Evolutionary conservation across 2,329 filamentous ascomycete genomes (phyloP).

Genomic region (Trichoderma hamatum): DNA sequence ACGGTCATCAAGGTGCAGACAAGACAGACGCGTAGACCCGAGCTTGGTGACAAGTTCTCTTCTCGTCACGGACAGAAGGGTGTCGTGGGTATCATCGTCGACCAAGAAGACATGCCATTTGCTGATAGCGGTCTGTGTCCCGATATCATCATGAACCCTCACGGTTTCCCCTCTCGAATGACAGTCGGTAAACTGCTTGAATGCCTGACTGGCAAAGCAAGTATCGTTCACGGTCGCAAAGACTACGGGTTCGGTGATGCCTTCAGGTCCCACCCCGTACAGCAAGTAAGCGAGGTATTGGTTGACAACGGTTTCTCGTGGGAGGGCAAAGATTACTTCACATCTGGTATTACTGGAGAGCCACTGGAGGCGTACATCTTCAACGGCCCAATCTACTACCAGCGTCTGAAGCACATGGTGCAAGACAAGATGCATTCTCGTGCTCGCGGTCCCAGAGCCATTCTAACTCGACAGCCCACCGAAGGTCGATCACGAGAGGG

Average conservation of each 20-base stretch:
- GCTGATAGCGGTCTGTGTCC: constrained; percentile 87
- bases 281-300: constrained; percentile 85
- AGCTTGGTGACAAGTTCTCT: constrained; percentile 97
- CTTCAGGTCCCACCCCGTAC: constrained; percentile 80
- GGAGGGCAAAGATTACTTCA: constrained; percentile 96
- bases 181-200: constrained; percentile 98
- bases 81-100: constrained; percentile 93
- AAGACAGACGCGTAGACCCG: constrained; percentile 90
- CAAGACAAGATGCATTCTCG: constrained; percentile 99
- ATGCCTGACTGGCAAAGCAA: constrained; percentile 90
- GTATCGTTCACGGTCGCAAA: constrained; percentile 79
- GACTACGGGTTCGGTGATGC: constrained; percentile 83
- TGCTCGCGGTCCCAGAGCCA: constrained; percentile 84
- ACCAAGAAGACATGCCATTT: constrained; percentile 97
- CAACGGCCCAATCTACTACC: constrained; percentile 98
- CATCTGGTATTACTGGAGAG: constrained; percentile 92
- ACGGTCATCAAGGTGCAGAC: constrained; percentile 93
- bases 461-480: constrained; percentile 91
- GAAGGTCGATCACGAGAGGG: constrained; percentile 93
- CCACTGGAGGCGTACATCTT: constrained; percentile 94
- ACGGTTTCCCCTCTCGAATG: constrained; percentile 99
- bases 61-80: constrained; percentile 98
- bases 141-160: constrained; percentile 99
- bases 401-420: constrained; percentile 99
- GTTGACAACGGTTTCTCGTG: constrained; percentile 91